Evolutionary conservation across 805 yeast species (phyloP).

Genomic region (Metschnikowia borealis): DNA sequence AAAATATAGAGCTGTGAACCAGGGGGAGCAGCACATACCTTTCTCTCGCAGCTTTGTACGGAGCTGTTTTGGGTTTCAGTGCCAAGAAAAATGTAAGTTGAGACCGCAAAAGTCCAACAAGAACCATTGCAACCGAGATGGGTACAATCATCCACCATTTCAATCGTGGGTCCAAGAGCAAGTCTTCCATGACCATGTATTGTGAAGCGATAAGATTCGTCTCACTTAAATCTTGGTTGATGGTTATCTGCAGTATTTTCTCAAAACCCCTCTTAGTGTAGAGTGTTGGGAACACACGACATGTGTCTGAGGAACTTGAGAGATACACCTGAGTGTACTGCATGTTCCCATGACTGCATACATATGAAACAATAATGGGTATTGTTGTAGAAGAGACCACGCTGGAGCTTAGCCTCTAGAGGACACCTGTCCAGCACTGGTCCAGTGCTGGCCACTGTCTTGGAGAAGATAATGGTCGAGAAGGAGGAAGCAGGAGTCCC

Average conservation of each 20-base stretch:
- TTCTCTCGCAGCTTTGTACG: constrained; percentile 49
- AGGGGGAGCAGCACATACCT: constrained; percentile 26
- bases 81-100: constrained; percentile 59
- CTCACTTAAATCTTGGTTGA: neutral
- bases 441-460: no score
- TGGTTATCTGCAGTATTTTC: neutral
- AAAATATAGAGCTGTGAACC: neutral
- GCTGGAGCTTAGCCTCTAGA: no score
- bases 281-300: no score
- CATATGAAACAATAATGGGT: no score
- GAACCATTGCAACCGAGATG: constrained; percentile 82
- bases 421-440: no score
- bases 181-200: constrained; percentile 1
- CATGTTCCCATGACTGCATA: no score
- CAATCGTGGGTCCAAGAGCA: constrained; percentile 66
- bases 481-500: no score
- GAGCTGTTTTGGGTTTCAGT: constrained; percentile 53
- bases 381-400: no score
- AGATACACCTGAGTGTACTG: no score
- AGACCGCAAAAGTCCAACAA: constrained; percentile 76
- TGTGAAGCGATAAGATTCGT: neutral
- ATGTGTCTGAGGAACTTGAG: no score
- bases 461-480: no score
- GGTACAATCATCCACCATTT: constrained; percentile 91
- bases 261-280: neutral